A percentile compares a stretch with the other conserved stretches of the same genome.
Evolutionary conservation across 768 basidiomycete genomes (phyloP).

Genomic region (Trametes villosa): DNA sequence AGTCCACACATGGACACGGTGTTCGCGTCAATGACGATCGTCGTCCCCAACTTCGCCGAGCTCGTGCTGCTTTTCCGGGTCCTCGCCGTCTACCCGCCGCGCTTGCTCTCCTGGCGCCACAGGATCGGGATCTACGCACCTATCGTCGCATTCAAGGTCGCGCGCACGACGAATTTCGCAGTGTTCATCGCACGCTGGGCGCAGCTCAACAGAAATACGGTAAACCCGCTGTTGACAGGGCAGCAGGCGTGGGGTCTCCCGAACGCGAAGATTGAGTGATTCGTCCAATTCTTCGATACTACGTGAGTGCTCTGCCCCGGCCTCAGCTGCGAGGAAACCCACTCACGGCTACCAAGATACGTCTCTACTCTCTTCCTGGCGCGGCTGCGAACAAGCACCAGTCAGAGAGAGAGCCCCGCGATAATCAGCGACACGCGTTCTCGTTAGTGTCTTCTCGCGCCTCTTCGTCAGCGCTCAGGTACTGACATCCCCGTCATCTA

Average conservation of each 20-base stretch:
- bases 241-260: slow-evolving; percentile 10
- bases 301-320: slow-evolving; percentile 31
- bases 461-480: neutral
- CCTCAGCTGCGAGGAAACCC: neutral
- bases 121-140: slow-evolving; percentile 33
- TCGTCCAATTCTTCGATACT: slow-evolving; percentile 40
- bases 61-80: slow-evolving; percentile 44
- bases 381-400: neutral
- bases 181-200: slow-evolving; percentile 12
- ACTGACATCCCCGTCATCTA: too few relatives aligned
- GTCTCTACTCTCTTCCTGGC: slow-evolving; percentile 3
- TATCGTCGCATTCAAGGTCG: slow-evolving; percentile 37
- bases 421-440: too few relatives aligned
- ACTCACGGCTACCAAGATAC: neutral
- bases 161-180: slow-evolving; percentile 32
- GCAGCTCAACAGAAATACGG: neutral
- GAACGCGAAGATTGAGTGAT: slow-evolving; percentile 36
- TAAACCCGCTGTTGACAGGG: slow-evolving; percentile 9
- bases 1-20: neutral
- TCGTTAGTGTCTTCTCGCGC: neutral
- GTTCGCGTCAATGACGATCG: slow-evolving; percentile 11
- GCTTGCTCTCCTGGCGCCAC: slow-evolving; percentile 18
- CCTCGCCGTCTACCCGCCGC: slow-evolving; percentile 39
- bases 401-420: neutral
- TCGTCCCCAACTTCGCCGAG: slow-evolving; percentile 42